These are phyloP conservation scores for Beta vulgaris DNA, from an alignment of 148 eudicot genomes.

Conservation along the genomic window DNA sequence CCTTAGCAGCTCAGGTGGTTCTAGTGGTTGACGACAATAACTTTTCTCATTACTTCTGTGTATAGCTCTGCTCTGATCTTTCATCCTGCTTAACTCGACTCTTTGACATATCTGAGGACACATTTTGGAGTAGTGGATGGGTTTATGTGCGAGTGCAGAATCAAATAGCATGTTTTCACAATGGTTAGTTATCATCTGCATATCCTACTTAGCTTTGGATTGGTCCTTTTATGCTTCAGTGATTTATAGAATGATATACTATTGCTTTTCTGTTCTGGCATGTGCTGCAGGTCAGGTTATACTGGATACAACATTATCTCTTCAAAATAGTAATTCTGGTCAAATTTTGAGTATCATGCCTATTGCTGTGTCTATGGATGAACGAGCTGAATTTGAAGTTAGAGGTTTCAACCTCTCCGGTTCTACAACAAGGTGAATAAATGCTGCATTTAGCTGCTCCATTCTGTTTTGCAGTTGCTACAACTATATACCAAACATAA, in stretches of 20 bases:
- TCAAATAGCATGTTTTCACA: constrained; percentile 55
- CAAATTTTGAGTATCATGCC: constrained; percentile 61
- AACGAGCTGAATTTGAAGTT: constrained; percentile 52
- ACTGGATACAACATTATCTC: constrained; percentile 49
- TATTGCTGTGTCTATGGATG: constrained; percentile 66
- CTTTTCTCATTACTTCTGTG: constrained; percentile 15
- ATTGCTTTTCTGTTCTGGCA: constrained; percentile 7
- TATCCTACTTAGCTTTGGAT: not conserved
- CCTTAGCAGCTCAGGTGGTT: not conserved
- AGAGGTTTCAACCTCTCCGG: constrained; percentile 61
- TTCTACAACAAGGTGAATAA: constrained; percentile 52
- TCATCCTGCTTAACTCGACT: constrained; percentile 57
- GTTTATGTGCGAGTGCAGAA: constrained; percentile 59
- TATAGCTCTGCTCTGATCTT: constrained; percentile 58
- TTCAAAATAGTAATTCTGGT: constrained; percentile 32
- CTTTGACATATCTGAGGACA: constrained; percentile 46
- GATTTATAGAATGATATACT: not conserved
- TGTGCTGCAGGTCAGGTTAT: constrained; percentile 62
- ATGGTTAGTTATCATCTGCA: constrained; percentile 46
- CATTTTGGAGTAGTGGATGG: constrained; percentile 92
- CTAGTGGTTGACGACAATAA: not conserved
- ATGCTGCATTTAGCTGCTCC: constrained; percentile 2
- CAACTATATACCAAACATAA: not conserved
- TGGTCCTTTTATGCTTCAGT: not conserved
- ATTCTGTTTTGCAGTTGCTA: not conserved